Percentiles rank a stretch among this genome's conserved stretches.
phyloP scores from a whole-genome alignment of 352 stramenopile species.

The Pythium insidiosum region DNA sequence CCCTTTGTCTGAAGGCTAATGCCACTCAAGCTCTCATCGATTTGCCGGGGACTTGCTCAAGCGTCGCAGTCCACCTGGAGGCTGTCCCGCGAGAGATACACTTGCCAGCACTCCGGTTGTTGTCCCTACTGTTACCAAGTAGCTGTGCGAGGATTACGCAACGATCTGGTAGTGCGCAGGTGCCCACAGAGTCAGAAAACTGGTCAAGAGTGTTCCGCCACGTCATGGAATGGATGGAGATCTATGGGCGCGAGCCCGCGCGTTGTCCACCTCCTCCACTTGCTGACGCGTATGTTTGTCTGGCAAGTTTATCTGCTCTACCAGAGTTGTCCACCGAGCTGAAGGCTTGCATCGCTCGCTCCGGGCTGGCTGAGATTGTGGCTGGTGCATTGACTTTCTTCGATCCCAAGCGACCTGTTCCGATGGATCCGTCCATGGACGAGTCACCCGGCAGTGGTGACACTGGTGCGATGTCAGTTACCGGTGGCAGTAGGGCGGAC shows the following conservation, averaged over 20 bases:
- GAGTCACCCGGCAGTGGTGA: too few species aligned
- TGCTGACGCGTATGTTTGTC: constrained; percentile 27
- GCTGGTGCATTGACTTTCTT: constrained; percentile 28
- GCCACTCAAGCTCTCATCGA: not conserved
- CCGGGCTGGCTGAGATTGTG: constrained; percentile 40
- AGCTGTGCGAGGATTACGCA: too few species aligned
- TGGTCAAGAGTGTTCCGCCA: constrained; percentile 36
- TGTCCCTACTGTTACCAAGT: constrained; percentile 37
- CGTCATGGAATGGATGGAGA: constrained; percentile 69
- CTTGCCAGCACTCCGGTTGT: constrained; percentile 28
- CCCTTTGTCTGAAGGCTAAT: constrained; percentile 1
- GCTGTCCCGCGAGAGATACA: constrained; percentile 42
- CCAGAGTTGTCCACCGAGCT: constrained; percentile 18
- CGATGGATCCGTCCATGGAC: not conserved
- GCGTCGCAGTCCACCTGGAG: constrained; percentile 33
- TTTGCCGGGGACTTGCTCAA: constrained; percentile 17
- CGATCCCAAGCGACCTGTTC: constrained; percentile 7
- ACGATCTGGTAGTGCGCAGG: not conserved
- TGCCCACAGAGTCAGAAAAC: not conserved
- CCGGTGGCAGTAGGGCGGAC: not conserved
- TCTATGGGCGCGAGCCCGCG: constrained; percentile 40
- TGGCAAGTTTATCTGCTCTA: constrained; percentile 34
- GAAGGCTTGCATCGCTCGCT: constrained; percentile 20
- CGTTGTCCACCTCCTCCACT: constrained; percentile 22
- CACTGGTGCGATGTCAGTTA: too few species aligned